These are phyloP conservation scores for Stenogyne calaminthoides DNA, from an alignment of 305 asterid genomes.

Conservation along the genomic window DNA sequence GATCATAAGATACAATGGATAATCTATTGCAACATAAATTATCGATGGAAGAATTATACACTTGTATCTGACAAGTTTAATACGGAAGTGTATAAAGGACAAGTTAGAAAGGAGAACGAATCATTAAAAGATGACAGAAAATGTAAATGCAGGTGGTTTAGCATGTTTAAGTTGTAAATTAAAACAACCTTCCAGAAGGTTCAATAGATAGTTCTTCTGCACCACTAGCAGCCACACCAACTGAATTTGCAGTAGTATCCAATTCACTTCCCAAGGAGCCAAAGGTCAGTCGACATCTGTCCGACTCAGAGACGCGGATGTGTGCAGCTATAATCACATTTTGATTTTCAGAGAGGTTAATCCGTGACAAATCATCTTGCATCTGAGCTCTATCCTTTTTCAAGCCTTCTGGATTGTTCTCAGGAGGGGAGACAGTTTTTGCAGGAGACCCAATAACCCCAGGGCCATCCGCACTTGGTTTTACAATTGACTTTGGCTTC, in stretches of 20 bases:
- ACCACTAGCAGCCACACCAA: conserved; percentile 37
- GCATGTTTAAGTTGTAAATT: conserved; percentile 7
- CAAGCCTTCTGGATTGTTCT: conserved; percentile 37
- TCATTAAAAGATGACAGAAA: background rate
- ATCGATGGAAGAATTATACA: background rate
- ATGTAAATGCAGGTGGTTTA: background rate
- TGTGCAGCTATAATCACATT: conserved; percentile 94
- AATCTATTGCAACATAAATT: background rate
- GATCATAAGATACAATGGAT: background rate
- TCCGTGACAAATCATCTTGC: conserved; percentile 57
- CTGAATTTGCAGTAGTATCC: conserved; percentile 42
- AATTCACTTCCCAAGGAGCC: conserved; percentile 81
- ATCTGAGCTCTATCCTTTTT: conserved; percentile 52
- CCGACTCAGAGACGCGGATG: conserved; percentile 88
- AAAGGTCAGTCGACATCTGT: conserved; percentile 77
- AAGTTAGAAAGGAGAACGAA: background rate
- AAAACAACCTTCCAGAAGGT: conserved; percentile 65
- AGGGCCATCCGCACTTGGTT: conserved; percentile 50
- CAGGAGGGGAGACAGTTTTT: conserved; percentile 54
- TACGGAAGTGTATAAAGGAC: background rate
- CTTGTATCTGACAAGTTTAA: background rate
- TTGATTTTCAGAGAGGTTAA: conserved; percentile 59
- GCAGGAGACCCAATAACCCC: conserved; percentile 64
- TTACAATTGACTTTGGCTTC: conserved; percentile 87
- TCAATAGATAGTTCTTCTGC: conserved; percentile 52